These are phyloP conservation scores for Gracilaria gracilis DNA, from an alignment of 23 red algal genomes.

Conservation along the genomic window DNA sequence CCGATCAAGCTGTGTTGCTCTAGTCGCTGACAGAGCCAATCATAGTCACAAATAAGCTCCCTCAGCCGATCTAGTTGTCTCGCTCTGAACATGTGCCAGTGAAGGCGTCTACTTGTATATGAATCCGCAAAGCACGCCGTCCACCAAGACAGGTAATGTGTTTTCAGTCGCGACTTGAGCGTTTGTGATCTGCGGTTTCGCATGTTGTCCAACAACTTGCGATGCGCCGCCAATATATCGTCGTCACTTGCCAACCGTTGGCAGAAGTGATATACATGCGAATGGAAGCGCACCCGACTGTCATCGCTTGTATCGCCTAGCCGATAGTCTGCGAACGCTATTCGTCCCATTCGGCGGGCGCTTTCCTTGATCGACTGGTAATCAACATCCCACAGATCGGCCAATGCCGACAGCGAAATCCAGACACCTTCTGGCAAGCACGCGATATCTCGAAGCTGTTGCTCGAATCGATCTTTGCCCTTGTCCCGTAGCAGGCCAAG, in stretches of 20 bases:
- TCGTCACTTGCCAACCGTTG: constrained; percentile 13
- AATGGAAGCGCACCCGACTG: constrained; percentile 72
- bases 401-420: constrained; percentile 60
- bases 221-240: constrained; percentile 22
- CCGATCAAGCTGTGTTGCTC: constrained; percentile 45
- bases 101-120: constrained; percentile 50
- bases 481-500: constrained; percentile 38
- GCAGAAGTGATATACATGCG: constrained; percentile 47
- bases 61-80: constrained; percentile 22
- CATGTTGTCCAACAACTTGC: constrained; percentile 48
- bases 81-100: constrained; percentile 56
- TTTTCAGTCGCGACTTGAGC: constrained; percentile 42
- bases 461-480: constrained; percentile 31
- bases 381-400: constrained; percentile 66
- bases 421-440: constrained; percentile 60
- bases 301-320: constrained; percentile 64
- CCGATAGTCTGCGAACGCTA: constrained; percentile 68
- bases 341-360: constrained; percentile 45
- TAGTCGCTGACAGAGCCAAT: constrained; percentile 60
- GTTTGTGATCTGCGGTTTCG: constrained; percentile 10
- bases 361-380: constrained; percentile 56
- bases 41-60: constrained; percentile 65
- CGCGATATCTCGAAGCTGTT: constrained; percentile 44
- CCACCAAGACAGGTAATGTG: constrained; percentile 63
- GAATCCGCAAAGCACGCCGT: constrained; percentile 33